Conservation (phyloP, 257 asterid genomes). For the Linaria vulgaris region DNA sequence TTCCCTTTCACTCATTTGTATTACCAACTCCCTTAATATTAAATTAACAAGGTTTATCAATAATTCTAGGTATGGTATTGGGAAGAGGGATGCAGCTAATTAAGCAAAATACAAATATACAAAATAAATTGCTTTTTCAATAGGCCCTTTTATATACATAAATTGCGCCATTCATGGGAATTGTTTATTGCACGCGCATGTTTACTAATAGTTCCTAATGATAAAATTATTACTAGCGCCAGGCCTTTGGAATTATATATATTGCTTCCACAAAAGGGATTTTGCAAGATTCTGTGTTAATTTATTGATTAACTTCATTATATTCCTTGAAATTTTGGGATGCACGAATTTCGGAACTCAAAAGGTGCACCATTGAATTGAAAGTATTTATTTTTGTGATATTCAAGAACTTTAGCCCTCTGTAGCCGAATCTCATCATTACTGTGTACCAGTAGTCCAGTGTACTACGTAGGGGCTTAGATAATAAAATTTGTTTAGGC, state of each 20-base stretch:
- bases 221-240: conserved; percentile 17
- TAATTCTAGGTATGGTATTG: conserved; percentile 5
- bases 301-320: neutral
- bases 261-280: neutral
- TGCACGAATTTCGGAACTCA: neutral
- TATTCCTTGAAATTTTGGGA: neutral
- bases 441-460: no score
- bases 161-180: neutral
- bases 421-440: no score
- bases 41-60: neutral
- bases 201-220: neutral
- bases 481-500: no score
- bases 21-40: neutral
- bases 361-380: no score
- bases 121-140: neutral
- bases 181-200: conserved; percentile 42
- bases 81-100: neutral
- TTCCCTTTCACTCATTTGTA: conserved; percentile 18
- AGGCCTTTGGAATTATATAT: neutral
- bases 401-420: neutral
- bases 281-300: neutral
- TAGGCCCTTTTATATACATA: neutral
- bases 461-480: no score
- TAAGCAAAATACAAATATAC: neutral
- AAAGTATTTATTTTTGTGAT: neutral